Conservation (phyloP, 139 green algal genomes). For the Chlamydomonas sp. region DNA sequence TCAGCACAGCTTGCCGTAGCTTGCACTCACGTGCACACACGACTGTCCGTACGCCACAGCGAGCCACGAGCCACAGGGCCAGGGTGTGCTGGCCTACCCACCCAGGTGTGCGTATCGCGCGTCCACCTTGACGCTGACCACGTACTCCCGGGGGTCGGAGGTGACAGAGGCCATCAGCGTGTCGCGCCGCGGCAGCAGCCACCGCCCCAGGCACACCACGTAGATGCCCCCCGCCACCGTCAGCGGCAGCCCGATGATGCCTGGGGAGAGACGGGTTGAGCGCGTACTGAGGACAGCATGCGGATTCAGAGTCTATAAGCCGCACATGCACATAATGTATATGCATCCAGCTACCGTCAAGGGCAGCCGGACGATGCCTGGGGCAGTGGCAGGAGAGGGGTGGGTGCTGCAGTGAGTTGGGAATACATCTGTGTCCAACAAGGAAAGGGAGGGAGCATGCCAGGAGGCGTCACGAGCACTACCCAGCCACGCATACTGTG, state of each 20-base stretch:
- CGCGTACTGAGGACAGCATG: background rate
- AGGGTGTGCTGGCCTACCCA: background rate
- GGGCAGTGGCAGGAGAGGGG: background rate
- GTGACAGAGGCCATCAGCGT: slow-evolving; percentile 16
- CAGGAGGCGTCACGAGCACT: no score
- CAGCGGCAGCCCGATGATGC: slow-evolving; percentile 22
- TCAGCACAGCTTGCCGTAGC: no score
- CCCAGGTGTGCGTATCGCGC: slow-evolving; percentile 23
- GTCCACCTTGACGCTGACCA: slow-evolving; percentile 36
- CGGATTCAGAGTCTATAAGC: background rate
- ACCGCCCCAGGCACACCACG: background rate
- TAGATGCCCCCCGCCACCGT: slow-evolving; percentile 21
- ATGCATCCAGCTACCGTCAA: no score
- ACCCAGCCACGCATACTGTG: no score
- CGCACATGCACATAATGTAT: no score
- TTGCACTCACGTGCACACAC: no score
- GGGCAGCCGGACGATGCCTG: no score
- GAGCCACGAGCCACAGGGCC: no score
- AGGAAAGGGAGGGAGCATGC: no score
- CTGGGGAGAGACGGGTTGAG: background rate
- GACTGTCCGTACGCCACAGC: no score
- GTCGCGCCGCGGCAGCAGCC: slow-evolving; percentile 27
- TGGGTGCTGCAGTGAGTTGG: background rate
- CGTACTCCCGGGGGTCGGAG: slow-evolving; percentile 26
- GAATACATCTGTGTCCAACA: background rate